Evolutionary conservation across 176 grass and related monocot species (phyloP).

Genomic region (Phoenix dactylifera): DNA sequence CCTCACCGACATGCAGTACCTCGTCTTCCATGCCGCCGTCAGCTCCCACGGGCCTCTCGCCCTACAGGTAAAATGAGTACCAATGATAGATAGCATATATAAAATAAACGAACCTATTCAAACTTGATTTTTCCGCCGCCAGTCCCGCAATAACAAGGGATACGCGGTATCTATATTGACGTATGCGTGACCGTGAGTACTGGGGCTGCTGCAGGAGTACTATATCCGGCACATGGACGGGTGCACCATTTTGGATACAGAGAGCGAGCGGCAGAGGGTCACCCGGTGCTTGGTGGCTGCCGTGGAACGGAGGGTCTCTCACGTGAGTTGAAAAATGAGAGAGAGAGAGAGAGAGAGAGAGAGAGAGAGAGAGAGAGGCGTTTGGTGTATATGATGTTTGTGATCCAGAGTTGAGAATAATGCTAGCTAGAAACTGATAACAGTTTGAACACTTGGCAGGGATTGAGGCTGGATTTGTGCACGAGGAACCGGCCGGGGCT

Average conservation of each 20-base stretch:
- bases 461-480: slow-evolving; percentile 7
- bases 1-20: slow-evolving; percentile 77
- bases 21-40: slow-evolving; percentile 59
- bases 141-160: no score
- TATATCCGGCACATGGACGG: slow-evolving; percentile 74
- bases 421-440: background rate
- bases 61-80: slow-evolving; percentile 33
- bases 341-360: no score
- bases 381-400: no score
- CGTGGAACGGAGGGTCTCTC: slow-evolving; percentile 38
- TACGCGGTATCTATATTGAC: no score
- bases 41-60: slow-evolving; percentile 48
- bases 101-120: background rate
- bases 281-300: slow-evolving; percentile 61
- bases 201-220: slow-evolving; percentile 34
- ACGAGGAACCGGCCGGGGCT: slow-evolving; percentile 1
- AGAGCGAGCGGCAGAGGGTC: slow-evolving; percentile 49
- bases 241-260: slow-evolving; percentile 33
- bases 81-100: no score
- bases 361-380: no score
- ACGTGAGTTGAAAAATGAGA: background rate
- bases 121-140: background rate
- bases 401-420: no score
- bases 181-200: no score
- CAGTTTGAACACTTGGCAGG: background rate